Percentiles rank a stretch among this genome's conserved stretches.
Conservation (phyloP, 805 yeast species). For the Saturnispora galanensis region DNA sequence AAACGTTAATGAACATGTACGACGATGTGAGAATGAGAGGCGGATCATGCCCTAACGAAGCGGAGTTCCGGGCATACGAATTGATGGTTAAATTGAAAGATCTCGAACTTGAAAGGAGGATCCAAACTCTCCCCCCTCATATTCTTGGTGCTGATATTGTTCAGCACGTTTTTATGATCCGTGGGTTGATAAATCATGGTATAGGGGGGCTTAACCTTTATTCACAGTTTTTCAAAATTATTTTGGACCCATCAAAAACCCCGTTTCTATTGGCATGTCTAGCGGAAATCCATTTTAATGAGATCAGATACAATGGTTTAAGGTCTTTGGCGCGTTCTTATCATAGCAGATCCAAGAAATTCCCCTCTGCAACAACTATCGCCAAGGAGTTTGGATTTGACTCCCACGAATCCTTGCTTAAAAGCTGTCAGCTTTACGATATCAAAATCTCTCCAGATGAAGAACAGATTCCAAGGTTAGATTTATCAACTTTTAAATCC, state of each 20-base stretch:
- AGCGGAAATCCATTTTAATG: conserved; percentile 71
- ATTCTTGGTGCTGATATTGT: conserved; percentile 47
- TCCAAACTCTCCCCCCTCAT: conserved; percentile 54
- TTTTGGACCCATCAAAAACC: conserved; percentile 34
- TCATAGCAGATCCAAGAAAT: conserved; percentile 64
- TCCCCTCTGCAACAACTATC: conserved; percentile 37
- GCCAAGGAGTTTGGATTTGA: conserved; percentile 57
- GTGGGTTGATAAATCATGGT: conserved; percentile 59
- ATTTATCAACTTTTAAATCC: conserved; percentile 33
- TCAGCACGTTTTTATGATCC: conserved; percentile 61
- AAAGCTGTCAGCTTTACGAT: conserved; percentile 57
- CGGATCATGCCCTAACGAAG: conserved; percentile 67
- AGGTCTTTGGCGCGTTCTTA: conserved; percentile 54
- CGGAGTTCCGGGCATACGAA: conserved; percentile 88
- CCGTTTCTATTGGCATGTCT: conserved; percentile 68
- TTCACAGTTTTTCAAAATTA: conserved; percentile 49
- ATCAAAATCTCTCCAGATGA: conserved; percentile 32
- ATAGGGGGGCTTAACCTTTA: conserved; percentile 54
- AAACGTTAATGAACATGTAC: conserved; percentile 81
- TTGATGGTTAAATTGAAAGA: conserved; percentile 72
- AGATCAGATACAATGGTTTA: conserved; percentile 64
- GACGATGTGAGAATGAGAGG: conserved; percentile 67
- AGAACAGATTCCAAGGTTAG: conserved; percentile 26
- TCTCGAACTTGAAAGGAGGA: conserved; percentile 69
- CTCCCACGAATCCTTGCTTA: conserved; percentile 37